These are phyloP conservation scores for Athelia sp. DNA, from an alignment of 1,284 basidiomycete species.

Conservation along the genomic window DNA sequence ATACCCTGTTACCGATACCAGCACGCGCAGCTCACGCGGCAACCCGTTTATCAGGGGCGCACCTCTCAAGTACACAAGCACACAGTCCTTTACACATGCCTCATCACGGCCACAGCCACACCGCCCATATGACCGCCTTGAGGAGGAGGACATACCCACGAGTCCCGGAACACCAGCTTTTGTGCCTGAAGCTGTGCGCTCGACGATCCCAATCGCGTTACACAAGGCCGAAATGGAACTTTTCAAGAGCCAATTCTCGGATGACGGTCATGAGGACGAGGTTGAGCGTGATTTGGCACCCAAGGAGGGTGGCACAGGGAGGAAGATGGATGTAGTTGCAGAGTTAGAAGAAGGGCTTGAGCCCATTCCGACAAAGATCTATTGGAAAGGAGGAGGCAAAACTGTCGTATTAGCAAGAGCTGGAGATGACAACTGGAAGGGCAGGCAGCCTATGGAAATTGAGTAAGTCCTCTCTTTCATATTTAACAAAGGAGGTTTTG, in stretches of 20 bases:
- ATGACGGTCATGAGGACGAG: conserved; percentile 23
- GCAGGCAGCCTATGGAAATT: conserved; percentile 53
- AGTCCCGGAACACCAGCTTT: too few relatives aligned
- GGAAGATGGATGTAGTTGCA: not conserved
- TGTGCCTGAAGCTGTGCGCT: conserved; percentile 53
- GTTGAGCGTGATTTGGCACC: conserved; percentile 16
- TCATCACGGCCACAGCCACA: conserved; percentile 4
- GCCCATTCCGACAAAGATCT: conserved; percentile 36
- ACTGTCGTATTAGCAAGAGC: conserved; percentile 62
- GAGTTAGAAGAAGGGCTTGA: conserved; percentile 20
- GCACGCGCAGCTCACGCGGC: conserved; percentile 15
- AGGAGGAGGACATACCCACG: conserved; percentile 24
- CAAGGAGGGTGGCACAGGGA: conserved; percentile 1
- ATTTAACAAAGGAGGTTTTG: not conserved
- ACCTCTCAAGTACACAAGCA: conserved; percentile 27
- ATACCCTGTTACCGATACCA: conserved; percentile 13
- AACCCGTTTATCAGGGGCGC: conserved; percentile 24
- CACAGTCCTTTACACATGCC: conserved; percentile 28
- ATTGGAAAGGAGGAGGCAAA: conserved; percentile 59
- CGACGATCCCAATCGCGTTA: conserved; percentile 57
- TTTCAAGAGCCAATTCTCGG: not conserved
- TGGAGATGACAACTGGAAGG: conserved; percentile 71
- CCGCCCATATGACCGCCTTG: conserved; percentile 20
- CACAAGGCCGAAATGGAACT: conserved; percentile 24
- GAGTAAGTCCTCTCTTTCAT: conserved; percentile 40